Conservation (phyloP, 192 early-diverging fungal genomes). For the Mortierella claussenii region DNA sequence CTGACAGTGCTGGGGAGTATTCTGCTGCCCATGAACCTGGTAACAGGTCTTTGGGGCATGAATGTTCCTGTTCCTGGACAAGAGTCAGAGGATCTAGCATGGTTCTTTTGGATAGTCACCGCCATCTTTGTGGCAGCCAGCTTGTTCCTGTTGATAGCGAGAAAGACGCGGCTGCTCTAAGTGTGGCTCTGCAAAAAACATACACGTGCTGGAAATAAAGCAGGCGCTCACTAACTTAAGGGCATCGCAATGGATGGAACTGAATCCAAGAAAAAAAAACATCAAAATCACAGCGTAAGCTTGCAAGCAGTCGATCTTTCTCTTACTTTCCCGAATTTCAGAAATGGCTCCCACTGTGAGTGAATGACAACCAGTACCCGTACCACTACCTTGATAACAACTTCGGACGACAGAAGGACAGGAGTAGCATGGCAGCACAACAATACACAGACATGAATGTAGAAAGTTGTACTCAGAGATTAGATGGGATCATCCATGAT, state of each 20-base stretch:
- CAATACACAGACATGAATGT: no score
- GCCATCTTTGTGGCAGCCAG: constrained; percentile 41
- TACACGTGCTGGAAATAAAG: background rate
- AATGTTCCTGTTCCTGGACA: constrained; percentile 76
- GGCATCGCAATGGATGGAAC: constrained; percentile 19
- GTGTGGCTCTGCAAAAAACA: no score
- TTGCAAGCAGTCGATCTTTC: constrained; percentile 22
- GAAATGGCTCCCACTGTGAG: constrained; percentile 57
- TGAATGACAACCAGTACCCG: constrained; percentile 24
- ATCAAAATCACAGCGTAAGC: constrained; percentile 26
- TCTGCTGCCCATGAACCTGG: constrained; percentile 89
- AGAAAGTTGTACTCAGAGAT: no score
- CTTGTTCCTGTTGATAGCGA: constrained; percentile 43
- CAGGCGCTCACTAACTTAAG: constrained; percentile 5
- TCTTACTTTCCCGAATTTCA: constrained; percentile 53
- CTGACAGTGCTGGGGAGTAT: constrained; percentile 91
- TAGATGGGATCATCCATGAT: no score
- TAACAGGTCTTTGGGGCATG: constrained; percentile 79
- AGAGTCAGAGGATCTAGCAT: constrained; percentile 55
- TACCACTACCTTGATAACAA: background rate
- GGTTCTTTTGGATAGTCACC: constrained; percentile 66
- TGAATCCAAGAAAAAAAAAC: constrained; percentile 16
- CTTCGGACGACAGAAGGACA: background rate
- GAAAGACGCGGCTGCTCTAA: constrained; percentile 38
- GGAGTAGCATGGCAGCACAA: no score